These are phyloP conservation scores for Clohesyomyces aquaticus DNA, from an alignment of 495 filamentous ascomycete genomes.

Conservation along the genomic window DNA sequence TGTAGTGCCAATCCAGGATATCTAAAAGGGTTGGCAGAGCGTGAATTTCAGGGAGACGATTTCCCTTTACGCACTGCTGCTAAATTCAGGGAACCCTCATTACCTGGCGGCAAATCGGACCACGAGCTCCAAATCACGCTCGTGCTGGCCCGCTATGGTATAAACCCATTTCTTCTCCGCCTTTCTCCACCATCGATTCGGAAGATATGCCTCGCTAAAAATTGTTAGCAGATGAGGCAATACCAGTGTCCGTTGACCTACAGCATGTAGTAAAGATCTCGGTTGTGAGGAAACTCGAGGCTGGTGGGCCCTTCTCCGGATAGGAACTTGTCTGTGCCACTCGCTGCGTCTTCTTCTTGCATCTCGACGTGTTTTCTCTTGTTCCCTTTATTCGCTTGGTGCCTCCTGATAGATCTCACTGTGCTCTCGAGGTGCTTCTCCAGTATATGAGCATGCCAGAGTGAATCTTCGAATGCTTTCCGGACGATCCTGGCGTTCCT, in stretches of 20 bases:
- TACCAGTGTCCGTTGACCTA: not conserved
- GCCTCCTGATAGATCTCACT: conserved; percentile 54
- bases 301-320: conserved; percentile 52
- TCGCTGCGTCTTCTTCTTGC: conserved; percentile 51
- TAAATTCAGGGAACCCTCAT: not conserved
- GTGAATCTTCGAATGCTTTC: conserved; percentile 49
- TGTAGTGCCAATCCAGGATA: not conserved
- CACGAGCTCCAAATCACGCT: conserved; percentile 46
- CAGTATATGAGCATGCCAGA: conserved; percentile 57
- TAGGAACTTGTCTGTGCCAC: conserved; percentile 55
- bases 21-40: not conserved
- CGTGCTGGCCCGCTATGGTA: conserved; percentile 51
- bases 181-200: conserved; percentile 52
- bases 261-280: conserved; percentile 61
- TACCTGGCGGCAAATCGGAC: not conserved
- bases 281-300: conserved; percentile 55
- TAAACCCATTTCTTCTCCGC: conserved; percentile 51
- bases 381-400: conserved; percentile 53
- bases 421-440: conserved; percentile 57
- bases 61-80: not conserved
- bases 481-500: conserved; percentile 49
- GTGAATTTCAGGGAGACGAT: not conserved
- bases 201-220: conserved; percentile 49
- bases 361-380: conserved; percentile 53
- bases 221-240: conserved; percentile 34